Percentiles rank a stretch among this genome's conserved stretches.
Evolutionary conservation across 306 rosid species (phyloP).

Genomic region (Chamaecrista fasciculata): DNA sequence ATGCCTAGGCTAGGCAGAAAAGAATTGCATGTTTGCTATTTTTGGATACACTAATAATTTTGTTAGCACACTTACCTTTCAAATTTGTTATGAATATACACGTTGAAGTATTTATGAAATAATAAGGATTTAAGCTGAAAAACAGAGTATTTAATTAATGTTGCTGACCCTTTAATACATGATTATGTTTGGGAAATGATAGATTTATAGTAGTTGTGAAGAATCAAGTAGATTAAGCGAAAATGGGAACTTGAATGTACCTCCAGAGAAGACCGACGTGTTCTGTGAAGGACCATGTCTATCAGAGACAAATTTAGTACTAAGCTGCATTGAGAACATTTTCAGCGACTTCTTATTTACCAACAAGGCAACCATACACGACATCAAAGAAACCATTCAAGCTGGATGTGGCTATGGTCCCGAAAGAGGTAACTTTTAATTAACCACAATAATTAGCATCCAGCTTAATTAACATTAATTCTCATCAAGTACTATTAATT

Average conservation of each 20-base stretch:
- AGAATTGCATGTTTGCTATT: too few species aligned
- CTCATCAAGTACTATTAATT: too few species aligned
- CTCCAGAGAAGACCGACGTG: slow-evolving; percentile 45
- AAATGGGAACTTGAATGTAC: slow-evolving; percentile 60
- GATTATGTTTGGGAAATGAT: background rate
- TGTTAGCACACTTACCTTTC: too few species aligned
- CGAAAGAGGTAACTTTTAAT: slow-evolving; percentile 53
- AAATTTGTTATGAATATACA: too few species aligned
- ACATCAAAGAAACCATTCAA: slow-evolving; percentile 53
- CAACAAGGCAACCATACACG: slow-evolving; percentile 68
- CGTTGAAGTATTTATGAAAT: too few species aligned
- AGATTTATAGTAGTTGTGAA: slow-evolving; percentile 81
- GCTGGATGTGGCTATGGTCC: slow-evolving; percentile 82
- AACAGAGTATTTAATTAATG: too few species aligned
- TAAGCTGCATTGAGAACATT: slow-evolving; percentile 55
- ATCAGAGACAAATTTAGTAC: slow-evolving; percentile 65
- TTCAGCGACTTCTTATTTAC: slow-evolving; percentile 60
- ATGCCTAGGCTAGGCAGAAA: too few species aligned
- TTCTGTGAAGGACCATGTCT: slow-evolving; percentile 76
- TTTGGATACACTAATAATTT: too few species aligned
- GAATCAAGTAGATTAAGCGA: slow-evolving; percentile 55
- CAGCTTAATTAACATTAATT: too few species aligned
- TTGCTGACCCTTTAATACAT: too few species aligned
- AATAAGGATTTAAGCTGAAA: too few species aligned
- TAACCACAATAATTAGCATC: background rate